Base-by-base conservation (phyloP, 306 rosid species). In the Senna siamea region DNA sequence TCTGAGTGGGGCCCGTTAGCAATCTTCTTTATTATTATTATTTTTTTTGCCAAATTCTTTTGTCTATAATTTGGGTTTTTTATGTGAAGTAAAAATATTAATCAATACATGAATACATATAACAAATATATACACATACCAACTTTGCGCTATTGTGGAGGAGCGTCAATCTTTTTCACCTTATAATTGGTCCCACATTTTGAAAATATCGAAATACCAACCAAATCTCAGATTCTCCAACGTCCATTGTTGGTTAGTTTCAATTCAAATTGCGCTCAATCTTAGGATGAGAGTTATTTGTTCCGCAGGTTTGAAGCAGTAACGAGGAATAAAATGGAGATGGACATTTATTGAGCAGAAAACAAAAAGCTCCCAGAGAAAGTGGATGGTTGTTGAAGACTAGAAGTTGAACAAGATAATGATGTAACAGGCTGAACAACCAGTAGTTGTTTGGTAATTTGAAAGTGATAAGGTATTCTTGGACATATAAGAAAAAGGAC, bases 361-460 rank as follows among this genome's bases (percentile, higher is more conserved):
- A 26, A n/a, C 50, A 52, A 46, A 53, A 67, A 10, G 69, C 8
- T 37, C 37, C 7, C 1, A 13, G 7, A 2, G 41, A 18, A 1
- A 74, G 52, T 12, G 43, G 40, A 40, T 57, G 65, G 65, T 55
- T 17, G 84, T 75, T 64, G 53, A 46, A 67, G 41, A 46, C 80
- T 70, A 48, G 7, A 46, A 67, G 58, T 64, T 18, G 70, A 34
- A 34, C 68, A 76, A 54, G 70, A 57, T 48, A 7, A 47, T 19
- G 85, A 82, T 73, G 82, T 77, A 61, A 62, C 17, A 35, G 17
- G 79, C 26, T 67, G 79, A 81, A 77, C 85, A 48, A 73, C 82
- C 50, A 77, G 82, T 53, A 17, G 85, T 81, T 81, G 70, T 32
- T 40, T 26, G 57, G 66, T 52, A 26, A 26, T 38, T 48, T 62